Percentiles rank a stretch among this genome's conserved stretches.
phyloP scores from a whole-genome alignment of 352 stramenopile species.

The Phytophthora pisi region DNA sequence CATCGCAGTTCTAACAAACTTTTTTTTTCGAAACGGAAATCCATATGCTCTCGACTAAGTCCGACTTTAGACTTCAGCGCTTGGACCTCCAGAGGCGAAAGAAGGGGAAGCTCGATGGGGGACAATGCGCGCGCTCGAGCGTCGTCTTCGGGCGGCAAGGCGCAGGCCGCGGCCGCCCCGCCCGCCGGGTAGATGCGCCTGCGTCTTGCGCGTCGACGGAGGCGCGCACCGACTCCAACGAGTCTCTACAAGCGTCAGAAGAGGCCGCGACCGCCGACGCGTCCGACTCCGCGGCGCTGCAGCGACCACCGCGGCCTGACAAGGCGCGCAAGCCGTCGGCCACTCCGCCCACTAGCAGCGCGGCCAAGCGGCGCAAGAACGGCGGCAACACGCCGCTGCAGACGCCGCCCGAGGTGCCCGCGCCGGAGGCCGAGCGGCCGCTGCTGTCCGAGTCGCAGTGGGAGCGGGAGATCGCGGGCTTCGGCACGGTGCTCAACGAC shows the following conservation, averaged over 20 bases:
- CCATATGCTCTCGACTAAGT: slow-evolving; percentile 2
- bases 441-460: slow-evolving; percentile 71
- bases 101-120: slow-evolving; percentile 28
- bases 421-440: slow-evolving; percentile 21
- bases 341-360: slow-evolving; percentile 8
- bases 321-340: slow-evolving; percentile 14
- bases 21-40: slow-evolving; percentile 11
- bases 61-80: background rate
- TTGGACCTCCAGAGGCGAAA: slow-evolving; percentile 27
- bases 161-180: background rate
- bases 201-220: slow-evolving; percentile 9
- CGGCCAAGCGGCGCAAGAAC: slow-evolving; percentile 12
- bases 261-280: slow-evolving; percentile 9
- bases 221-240: background rate
- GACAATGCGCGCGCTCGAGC: slow-evolving; percentile 27
- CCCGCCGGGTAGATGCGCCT: background rate
- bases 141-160: slow-evolving; percentile 17
- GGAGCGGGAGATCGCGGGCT: slow-evolving; percentile 79
- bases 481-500: slow-evolving; percentile 72
- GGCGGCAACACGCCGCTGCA: slow-evolving; percentile 18
- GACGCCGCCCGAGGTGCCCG: slow-evolving; percentile 9
- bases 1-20: slow-evolving; percentile 1
- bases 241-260: slow-evolving; percentile 7
- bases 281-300: background rate
- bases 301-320: slow-evolving; percentile 9